Evolutionary conservation across 2,329 filamentous ascomycete species (phyloP), one percentile per base, ranked within the genome.

Genomic region (Aureobasidium sp.): DNA sequence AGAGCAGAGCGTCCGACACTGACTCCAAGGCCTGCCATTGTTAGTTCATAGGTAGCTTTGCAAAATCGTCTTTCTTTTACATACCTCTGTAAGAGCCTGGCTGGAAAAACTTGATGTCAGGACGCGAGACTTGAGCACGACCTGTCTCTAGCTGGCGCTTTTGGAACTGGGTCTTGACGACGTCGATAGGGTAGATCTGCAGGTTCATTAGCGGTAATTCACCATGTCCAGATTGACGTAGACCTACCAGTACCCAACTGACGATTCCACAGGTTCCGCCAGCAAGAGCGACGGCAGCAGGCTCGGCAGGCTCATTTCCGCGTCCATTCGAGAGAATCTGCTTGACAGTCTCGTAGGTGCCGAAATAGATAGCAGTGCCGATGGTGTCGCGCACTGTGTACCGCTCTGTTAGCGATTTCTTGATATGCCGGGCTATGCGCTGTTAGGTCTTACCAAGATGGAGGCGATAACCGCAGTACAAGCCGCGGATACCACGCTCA

Each of bases 281-380:
- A 22, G 90, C 89, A 52, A 87, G 79, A 15, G 92, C 83, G 36
- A 94, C 89, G 17, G 90, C 87, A 61, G 90, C 73, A n/a, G 89
- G 89, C 69, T 88, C 89, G 53, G 88, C 90, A n/a, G 89, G 85
- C 8, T 87, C 86, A 64, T 82, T 82, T 65, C 88, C 87, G 52
- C 88, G 84, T 66, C 89, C 85, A 17, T 89, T 90, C 22, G 87
- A 89, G 65, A 91, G 82, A 27, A 93, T 76, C 73, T 94, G 90
- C 72, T 95, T 95, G 68, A 86, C 85, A 72, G 88, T 91, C 75
- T 95, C 90, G 73, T 95, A 95, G 34, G 90, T 92, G 77, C 89
- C 90, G 71, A 95, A 95, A 74, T 95, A 95, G 63, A 93, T 90
- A 34, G 85, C 84, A 1, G 90, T 95, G 60, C 90, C 90, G 64